Base-by-base conservation (phyloP, 805 yeast species). In the Teunomyces cretensis region DNA sequence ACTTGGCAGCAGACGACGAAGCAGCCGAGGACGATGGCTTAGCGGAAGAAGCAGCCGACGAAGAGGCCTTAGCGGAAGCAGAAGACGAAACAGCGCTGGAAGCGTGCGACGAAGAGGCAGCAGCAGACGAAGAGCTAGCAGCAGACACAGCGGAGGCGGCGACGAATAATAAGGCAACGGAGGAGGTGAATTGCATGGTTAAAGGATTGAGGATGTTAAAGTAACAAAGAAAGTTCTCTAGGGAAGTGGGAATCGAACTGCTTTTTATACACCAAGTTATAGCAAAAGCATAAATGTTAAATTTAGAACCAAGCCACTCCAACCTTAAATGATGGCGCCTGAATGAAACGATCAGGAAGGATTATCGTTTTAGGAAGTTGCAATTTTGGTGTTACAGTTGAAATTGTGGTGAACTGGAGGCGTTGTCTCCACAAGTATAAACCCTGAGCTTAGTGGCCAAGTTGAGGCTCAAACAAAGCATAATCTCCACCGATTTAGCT, bases 1-100 rank as follows among this genome's bases (percentile, higher is more conserved):
- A 17, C 9, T 44, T 19, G 8, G 42, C 27, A 22, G 43, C 17
- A 31, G 22, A 19, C 22, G 47, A 17, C 9, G 46, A 19, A 12
- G 42, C 27, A 22, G 43, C 17, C 8, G 53, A 52, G 19, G 44
- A 46, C 27, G 57, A 51, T 32, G 52, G 55, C 30, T 56, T 37
- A n/a, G 56, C 51, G 22, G 54, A 56, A 30, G 48, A 49, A 11
- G 61, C 55, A 15, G 58, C 57, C 12, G 32, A 27, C 11, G 52
- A 41, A 11, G 38, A 36, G 17, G 47, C 44, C 16, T 42, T 28
- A 36, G 63, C 55, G 7, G 57, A 58, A 24, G 48, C 38, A 33
- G 35, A 31, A 16, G 45, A 44, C 15, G 52, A 47, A 26, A 50
- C 57, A 19, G 50, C 28, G 27, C 48, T 15, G 27, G 41, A 37